These are phyloP conservation scores for Monascus purpureus DNA, from an alignment of 495 filamentous ascomycete genomes.

Conservation along the genomic window DNA sequence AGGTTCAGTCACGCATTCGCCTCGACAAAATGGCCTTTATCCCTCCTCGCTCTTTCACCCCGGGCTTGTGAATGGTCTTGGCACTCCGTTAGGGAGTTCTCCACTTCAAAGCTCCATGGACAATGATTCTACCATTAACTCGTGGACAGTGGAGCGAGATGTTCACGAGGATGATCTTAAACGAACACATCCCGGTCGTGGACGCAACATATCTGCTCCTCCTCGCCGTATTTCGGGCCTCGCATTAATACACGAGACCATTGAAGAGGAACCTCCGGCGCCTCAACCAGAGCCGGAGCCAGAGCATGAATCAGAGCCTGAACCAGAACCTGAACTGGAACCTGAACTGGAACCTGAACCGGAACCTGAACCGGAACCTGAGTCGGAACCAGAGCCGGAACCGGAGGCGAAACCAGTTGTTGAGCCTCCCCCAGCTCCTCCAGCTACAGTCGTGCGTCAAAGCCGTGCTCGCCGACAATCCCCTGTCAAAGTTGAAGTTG, in stretches of 20 bases:
- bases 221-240: constrained; percentile 29
- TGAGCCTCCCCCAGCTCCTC: neutral
- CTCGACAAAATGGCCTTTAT: constrained; percentile 16
- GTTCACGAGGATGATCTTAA: constrained; percentile 26
- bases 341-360: constrained; percentile 3
- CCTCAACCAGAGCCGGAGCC: constrained; percentile 1
- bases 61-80: constrained; percentile 5
- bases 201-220: constrained; percentile 24
- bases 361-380: constrained; percentile 1
- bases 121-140: constrained; percentile 20
- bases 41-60: constrained; percentile 17
- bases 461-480: no score
- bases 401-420: neutral
- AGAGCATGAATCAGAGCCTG: neutral
- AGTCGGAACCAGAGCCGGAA: neutral
- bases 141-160: constrained; percentile 29
- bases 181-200: constrained; percentile 20
- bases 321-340: neutral
- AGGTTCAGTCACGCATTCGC: constrained; percentile 7
- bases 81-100: constrained; percentile 7
- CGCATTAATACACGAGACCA: constrained; percentile 15
- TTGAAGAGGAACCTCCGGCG: constrained; percentile 22
- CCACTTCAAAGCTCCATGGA: constrained; percentile 17
- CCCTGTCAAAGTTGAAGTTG: constrained; percentile 1
- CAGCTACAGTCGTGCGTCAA: neutral